These are phyloP conservation scores for Aurinia saxatilis DNA, from an alignment of 345 rosid species.

Conservation along the genomic window DNA sequence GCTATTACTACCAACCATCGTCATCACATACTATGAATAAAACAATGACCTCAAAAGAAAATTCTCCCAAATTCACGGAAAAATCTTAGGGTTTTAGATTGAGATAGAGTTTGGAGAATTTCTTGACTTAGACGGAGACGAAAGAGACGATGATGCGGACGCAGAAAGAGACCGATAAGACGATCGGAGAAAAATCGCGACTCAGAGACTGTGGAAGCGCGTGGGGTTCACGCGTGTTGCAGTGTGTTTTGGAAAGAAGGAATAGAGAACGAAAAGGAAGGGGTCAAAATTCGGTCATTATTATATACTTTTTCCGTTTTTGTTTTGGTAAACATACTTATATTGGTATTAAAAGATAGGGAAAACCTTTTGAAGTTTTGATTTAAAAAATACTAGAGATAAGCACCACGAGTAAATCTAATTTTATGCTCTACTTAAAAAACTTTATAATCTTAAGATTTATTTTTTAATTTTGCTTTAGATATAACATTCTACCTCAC, in stretches of 20 bases:
- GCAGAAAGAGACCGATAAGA: neutral
- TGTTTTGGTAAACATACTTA: too few relatives aligned
- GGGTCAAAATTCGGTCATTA: neutral
- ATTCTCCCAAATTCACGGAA: neutral
- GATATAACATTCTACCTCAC: too few relatives aligned
- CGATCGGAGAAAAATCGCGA: conserved; percentile 11
- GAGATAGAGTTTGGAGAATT: neutral
- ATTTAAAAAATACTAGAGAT: too few relatives aligned
- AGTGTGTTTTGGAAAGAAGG: neutral
- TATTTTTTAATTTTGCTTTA: too few relatives aligned
- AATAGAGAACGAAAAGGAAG: neutral
- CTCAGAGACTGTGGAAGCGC: conserved; percentile 5
- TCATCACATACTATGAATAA: conserved; percentile 21
- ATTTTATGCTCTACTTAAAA: too few relatives aligned
- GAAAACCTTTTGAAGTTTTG: too few relatives aligned
- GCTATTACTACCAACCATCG: conserved; percentile 41
- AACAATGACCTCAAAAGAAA: neutral
- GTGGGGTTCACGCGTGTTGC: neutral
- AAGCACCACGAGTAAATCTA: too few relatives aligned
- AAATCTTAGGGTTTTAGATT: conserved; percentile 32
- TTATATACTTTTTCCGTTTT: neutral
- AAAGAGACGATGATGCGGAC: neutral
- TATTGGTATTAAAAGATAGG: too few relatives aligned
- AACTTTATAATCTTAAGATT: too few relatives aligned
- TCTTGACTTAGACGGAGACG: neutral